These are phyloP conservation scores for Anisodus tanguticus DNA, from an alignment of 257 asterid genomes.

Conservation along the genomic window DNA sequence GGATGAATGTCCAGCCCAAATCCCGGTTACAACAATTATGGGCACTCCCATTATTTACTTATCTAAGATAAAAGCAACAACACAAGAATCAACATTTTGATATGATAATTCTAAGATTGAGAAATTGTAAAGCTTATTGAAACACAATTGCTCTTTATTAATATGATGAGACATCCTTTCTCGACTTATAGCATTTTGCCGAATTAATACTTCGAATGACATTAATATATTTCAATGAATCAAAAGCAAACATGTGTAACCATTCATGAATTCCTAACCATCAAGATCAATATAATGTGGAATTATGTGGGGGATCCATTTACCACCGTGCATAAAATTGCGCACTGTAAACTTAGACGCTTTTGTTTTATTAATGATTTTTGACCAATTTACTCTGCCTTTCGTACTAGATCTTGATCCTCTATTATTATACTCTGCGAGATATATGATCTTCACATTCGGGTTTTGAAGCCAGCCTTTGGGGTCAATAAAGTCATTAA, in stretches of 20 bases:
- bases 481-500: neutral
- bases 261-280: neutral
- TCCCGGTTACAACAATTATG: neutral
- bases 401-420: conserved; percentile 4
- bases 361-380: neutral
- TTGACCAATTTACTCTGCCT: neutral
- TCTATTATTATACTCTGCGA: conserved; percentile 21
- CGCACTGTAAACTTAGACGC: conserved; percentile 11
- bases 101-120: neutral
- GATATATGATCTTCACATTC: neutral
- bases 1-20: neutral
- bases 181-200: neutral
- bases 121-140: neutral
- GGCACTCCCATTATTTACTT: neutral
- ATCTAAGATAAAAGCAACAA: neutral
- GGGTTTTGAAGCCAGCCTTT: conserved; percentile 2
- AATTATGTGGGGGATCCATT: conserved; percentile 1
- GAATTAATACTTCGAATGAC: neutral
- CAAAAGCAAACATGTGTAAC: neutral
- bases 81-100: neutral
- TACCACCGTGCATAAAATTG: conserved; percentile 6
- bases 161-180: neutral
- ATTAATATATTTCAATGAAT: neutral
- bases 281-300: conserved; percentile 14
- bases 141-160: neutral